Evolutionary conservation across 2,329 filamentous ascomycete species (phyloP).

Genomic region (Aureobasidium sp.): DNA sequence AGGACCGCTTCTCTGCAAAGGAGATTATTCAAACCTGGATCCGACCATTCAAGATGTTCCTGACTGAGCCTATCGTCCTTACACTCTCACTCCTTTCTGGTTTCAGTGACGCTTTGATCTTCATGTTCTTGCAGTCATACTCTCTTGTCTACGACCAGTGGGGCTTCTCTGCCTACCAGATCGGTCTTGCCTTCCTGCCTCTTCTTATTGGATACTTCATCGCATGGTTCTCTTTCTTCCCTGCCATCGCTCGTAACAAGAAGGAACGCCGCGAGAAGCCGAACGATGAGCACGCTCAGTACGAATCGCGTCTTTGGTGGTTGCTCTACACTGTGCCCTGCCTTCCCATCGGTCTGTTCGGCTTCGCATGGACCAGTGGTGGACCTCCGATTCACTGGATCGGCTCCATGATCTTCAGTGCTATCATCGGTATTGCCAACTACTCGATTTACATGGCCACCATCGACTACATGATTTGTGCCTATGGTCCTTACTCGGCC

Average conservation of each 20-base stretch:
- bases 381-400: conserved; percentile 63
- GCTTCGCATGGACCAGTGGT: conserved; percentile 65
- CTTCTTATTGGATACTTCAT: conserved; percentile 62
- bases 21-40: conserved; percentile 49
- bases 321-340: conserved; percentile 57
- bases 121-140: conserved; percentile 74
- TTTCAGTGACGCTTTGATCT: conserved; percentile 70
- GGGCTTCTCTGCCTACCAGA: conserved; percentile 51
- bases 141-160: conserved; percentile 62
- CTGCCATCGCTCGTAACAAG: conserved; percentile 45
- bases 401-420: conserved; percentile 58
- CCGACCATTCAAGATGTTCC: conserved; percentile 69
- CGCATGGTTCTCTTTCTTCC: conserved; percentile 56
- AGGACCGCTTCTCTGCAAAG: conserved; percentile 35
- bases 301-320: conserved; percentile 62
- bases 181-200: conserved; percentile 59
- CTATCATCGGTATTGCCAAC: conserved; percentile 66
- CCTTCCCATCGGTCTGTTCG: conserved; percentile 61
- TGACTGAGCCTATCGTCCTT: conserved; percentile 69
- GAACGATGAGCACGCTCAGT: conserved; percentile 49
- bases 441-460: conserved; percentile 59
- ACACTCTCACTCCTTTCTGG: conserved; percentile 64
- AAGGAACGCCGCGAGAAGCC: conserved; percentile 40
- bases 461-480: conserved; percentile 70
- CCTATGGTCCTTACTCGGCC: conserved; percentile 66